Base-by-base conservation (phyloP, 495 filamentous ascomycete species). In the Neurospora sp. region DNA sequence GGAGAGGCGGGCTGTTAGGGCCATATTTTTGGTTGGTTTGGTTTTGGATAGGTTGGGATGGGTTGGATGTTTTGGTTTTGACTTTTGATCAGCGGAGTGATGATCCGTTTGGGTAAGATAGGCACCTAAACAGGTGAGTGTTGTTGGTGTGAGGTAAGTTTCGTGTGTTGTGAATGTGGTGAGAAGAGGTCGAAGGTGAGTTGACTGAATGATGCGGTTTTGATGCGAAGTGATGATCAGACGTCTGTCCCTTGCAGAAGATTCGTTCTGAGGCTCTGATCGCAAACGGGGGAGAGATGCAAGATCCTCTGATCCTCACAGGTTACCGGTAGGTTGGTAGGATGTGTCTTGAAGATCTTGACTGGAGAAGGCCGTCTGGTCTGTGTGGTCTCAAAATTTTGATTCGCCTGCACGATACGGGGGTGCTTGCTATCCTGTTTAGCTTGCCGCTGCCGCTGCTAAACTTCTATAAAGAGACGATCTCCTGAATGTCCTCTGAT, bases 1-100 rank as follows among this genome's bases (percentile, higher is more conserved):
- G 27, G 53, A 61, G 74, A 87, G 82, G 68, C 83, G 82, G 74
- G 83, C 78, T 35, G 80, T 82, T 68, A 87, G 82, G 9, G 83
- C 78, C 82, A 84, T 83, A 84, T 83, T 16, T 38, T 71, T 0
- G 48, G 20, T 37, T n/a, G 46, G 18, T 37, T 74, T 27, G 73
- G 40, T 6, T 40, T 20, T 46, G 48, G 22, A 6, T 16, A 38
- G 53, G 22, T 27, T n/a, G 16, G 37, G 41, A 16, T 38, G 20
- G 41, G 69, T 68, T 66, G 41, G 22, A 16, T 39, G 27, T 31
- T 31, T 11, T 27, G n/a, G 42, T 14, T 59, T 22, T 71, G 5
- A n/a, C 4, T 46, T 35, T 35, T 4, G 6, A 35, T 37, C 27
- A 7, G 53, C 27, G 12, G 12, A 35, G 27, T 9, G 27, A 9